Evolutionary conservation across 768 basidiomycete genomes (phyloP).

Genomic region (Boletus reticuloceps): DNA sequence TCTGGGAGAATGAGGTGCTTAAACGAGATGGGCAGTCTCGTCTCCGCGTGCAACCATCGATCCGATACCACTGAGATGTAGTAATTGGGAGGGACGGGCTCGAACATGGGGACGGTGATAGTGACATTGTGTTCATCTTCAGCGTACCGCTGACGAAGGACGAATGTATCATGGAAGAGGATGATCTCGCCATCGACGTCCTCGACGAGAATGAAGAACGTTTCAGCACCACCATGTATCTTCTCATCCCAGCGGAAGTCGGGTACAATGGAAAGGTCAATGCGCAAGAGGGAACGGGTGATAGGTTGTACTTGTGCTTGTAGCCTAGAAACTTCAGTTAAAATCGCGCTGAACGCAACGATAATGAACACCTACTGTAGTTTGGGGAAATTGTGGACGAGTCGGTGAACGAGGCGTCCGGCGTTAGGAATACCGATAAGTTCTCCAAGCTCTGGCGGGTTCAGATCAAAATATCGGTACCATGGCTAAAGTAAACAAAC

Average conservation of each 20-base stretch:
- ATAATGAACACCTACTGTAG: slow-evolving; percentile 57
- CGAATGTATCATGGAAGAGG: slow-evolving; percentile 91
- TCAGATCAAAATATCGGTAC: slow-evolving; percentile 95
- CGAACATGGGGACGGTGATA: slow-evolving; percentile 93
- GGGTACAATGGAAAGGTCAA: slow-evolving; percentile 93
- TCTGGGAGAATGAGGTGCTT: slow-evolving; percentile 97
- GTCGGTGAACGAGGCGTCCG: slow-evolving; percentile 84
- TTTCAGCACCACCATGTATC: slow-evolving; percentile 83
- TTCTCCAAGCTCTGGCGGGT: slow-evolving; percentile 91
- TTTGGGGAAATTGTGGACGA: slow-evolving; percentile 96
- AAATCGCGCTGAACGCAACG: neutral
- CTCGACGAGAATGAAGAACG: slow-evolving; percentile 92
- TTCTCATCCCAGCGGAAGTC: slow-evolving; percentile 99
- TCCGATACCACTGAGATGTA: slow-evolving; percentile 95
- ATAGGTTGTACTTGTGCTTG: slow-evolving; percentile 97
- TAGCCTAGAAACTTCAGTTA: slow-evolving; percentile 43
- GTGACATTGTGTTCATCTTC: slow-evolving; percentile 94
- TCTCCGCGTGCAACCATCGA: slow-evolving; percentile 94
- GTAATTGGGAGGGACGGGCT: slow-evolving; percentile 97
- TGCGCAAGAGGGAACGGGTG: slow-evolving; percentile 86
- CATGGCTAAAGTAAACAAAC: slow-evolving; percentile 57
- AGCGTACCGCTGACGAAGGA: slow-evolving; percentile 88
- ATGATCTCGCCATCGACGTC: slow-evolving; percentile 97
- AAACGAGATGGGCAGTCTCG: slow-evolving; percentile 92
- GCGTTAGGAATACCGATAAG: slow-evolving; percentile 92